Evolutionary conservation across 2,329 filamentous ascomycete species (phyloP), one percentile per base, ranked within the genome.

Genomic region (Trichoderma atrobrunneum): DNA sequence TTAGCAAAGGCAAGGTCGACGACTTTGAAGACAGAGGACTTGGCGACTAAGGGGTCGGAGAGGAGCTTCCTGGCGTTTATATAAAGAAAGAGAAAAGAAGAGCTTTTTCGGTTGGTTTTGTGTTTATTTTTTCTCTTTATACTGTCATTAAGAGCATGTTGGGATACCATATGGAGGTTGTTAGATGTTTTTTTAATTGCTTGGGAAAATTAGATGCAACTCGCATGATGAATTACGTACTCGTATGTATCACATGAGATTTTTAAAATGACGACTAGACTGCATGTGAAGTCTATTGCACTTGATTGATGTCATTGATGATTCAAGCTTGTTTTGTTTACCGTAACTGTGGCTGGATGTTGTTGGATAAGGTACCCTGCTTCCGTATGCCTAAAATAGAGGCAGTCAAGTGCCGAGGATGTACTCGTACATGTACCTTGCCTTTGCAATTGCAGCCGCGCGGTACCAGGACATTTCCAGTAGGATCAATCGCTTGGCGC

Each of bases 11-110:
- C 36, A 32, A 71, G 28, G 54, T 64, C 26, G 34, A 48, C 30
- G 26, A 43, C 61, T 24, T 76, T 74, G 74, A 70, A 54, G 43
- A 72, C 75, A 56, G 74, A 76, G 8, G 74, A 76, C 26, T 76
- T 76, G 1, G 66, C 77, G 1, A 28, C 67, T 2, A 74, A 75
- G 36, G 60, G 70, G 14, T 78, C 78, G 2, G 76, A 76, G 21
- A 73, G 76, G 43, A 79, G 78, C 72, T 78, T 75, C 60, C 75
- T 74, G 68, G 76, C 73, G 48, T 78, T 79, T 70, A 72, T 79
- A 43, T 79, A 67, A 21, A 21, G n/a, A n/a, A 12, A n/a, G n/a
- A 11, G 5, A 21, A 18, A 11, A n/a, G 14, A 14, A 14, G 10
- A 7, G 16, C n/a, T 10, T 56, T 56, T 56, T 24, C 1, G 18